Conservation (phyloP, 495 filamentous ascomycete genomes). For the Chaetomidium leptoderma region DNA sequence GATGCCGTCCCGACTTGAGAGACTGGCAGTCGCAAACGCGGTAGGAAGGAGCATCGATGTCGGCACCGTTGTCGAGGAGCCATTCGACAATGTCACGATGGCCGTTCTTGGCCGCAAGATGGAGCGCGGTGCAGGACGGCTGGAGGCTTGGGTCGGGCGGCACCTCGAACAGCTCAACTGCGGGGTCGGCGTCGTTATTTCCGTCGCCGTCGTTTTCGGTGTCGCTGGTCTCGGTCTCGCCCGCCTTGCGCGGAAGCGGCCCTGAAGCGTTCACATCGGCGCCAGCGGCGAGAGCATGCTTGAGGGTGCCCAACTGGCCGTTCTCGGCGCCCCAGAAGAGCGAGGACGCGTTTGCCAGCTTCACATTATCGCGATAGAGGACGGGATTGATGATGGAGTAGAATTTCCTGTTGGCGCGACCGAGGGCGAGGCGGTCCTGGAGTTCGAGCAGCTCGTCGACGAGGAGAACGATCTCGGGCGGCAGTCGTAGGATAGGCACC, state of each 20-base stretch:
- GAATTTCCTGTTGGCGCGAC: conserved; percentile 18
- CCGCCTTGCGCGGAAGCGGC: conserved; percentile 16
- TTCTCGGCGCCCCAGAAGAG: conserved; percentile 28
- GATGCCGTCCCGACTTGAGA: conserved; percentile 19
- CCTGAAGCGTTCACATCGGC: conserved; percentile 25
- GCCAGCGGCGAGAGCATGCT: conserved; percentile 25
- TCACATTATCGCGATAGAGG: conserved; percentile 26
- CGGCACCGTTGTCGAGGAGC: conserved; percentile 34
- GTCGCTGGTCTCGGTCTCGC: conserved; percentile 1
- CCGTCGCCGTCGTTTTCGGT: conserved; percentile 5
- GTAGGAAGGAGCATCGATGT: conserved; percentile 28
- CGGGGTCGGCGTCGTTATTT: conserved; percentile 9
- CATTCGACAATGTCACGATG: conserved; percentile 30
- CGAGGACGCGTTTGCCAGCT: conserved; percentile 1
- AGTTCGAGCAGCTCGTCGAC: conserved; percentile 25
- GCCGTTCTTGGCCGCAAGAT: conserved; percentile 33
- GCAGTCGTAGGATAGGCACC: conserved; percentile 21
- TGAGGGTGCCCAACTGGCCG: conserved; percentile 27
- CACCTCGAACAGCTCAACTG: conserved; percentile 5
- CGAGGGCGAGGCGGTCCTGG: conserved; percentile 21
- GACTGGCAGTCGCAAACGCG: conserved; percentile 30
- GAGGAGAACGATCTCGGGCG: conserved; percentile 28
- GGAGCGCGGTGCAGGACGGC: conserved; percentile 29
- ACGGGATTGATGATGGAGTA: conserved; percentile 23
- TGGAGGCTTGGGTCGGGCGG: conserved; percentile 9